These are phyloP conservation scores for Phytophthora crassamura DNA, from an alignment of 352 stramenopile species.

Conservation along the genomic window DNA sequence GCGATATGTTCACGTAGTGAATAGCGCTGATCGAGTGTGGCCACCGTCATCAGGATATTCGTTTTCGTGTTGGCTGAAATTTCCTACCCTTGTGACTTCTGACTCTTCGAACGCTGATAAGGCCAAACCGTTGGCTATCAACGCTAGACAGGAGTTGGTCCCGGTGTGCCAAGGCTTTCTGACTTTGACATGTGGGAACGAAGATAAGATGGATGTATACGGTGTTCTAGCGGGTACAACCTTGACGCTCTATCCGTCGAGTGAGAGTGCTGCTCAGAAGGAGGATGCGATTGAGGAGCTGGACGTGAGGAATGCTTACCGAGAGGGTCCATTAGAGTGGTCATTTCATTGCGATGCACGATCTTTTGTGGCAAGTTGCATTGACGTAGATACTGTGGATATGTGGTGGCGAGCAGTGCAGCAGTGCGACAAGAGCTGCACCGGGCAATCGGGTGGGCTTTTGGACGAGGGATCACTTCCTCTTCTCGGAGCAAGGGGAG, in stretches of 20 bases:
- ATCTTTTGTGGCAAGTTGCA: slow-evolving; percentile 42
- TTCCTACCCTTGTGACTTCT: slow-evolving; percentile 35
- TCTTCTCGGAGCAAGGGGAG: too few species aligned
- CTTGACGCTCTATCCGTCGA: slow-evolving; percentile 64
- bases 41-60: slow-evolving; percentile 77
- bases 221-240: slow-evolving; percentile 67
- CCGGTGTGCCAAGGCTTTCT: slow-evolving; percentile 71
- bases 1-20: slow-evolving; percentile 73
- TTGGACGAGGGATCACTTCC: too few species aligned
- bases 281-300: slow-evolving; percentile 44
- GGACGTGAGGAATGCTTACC: slow-evolving; percentile 49
- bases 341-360: slow-evolving; percentile 57
- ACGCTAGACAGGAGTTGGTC: slow-evolving; percentile 34
- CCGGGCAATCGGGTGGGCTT: too few species aligned
- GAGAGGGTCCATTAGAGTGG: slow-evolving; percentile 46
- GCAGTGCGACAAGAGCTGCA: slow-evolving; percentile 37
- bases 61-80: slow-evolving; percentile 77
- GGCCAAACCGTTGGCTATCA: too few species aligned
- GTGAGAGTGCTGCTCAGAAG: slow-evolving; percentile 39
- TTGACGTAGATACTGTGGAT: slow-evolving; percentile 36
- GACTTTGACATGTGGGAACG: slow-evolving; percentile 46
- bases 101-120: neutral
- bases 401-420: slow-evolving; percentile 75
- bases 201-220: slow-evolving; percentile 46
- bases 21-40: slow-evolving; percentile 65